Evolutionary conservation across 495 filamentous ascomycete species (phyloP).

Genomic region (Lasiosphaeria hispida): DNA sequence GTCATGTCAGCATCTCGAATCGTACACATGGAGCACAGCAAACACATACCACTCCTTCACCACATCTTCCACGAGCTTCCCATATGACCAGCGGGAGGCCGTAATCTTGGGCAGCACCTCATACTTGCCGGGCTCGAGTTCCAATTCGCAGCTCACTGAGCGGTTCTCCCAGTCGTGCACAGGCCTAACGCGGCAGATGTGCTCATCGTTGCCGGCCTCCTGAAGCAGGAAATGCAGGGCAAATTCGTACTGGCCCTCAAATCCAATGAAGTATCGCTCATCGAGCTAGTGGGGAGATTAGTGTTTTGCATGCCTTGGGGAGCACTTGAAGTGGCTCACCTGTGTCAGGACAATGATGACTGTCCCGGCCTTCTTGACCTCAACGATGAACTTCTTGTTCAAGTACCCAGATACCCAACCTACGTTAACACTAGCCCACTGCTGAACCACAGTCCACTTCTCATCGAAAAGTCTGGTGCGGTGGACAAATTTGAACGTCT

Average conservation of each 20-base stretch:
- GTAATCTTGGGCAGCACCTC: slow-evolving; percentile 71
- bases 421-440: slow-evolving; percentile 16
- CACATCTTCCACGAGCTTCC: slow-evolving; percentile 54
- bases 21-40: background rate
- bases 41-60: slow-evolving; percentile 44
- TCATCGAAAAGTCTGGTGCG: slow-evolving; percentile 71
- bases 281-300: slow-evolving; percentile 44
- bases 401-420: slow-evolving; percentile 67
- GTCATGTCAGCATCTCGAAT: background rate
- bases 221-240: slow-evolving; percentile 69
- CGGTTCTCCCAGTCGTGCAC: slow-evolving; percentile 56
- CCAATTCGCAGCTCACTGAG: slow-evolving; percentile 68
- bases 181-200: slow-evolving; percentile 65
- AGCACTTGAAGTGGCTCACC: slow-evolving; percentile 9
- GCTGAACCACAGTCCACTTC: slow-evolving; percentile 62
- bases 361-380: slow-evolving; percentile 56
- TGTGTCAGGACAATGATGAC: slow-evolving; percentile 70
- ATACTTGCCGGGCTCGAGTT: slow-evolving; percentile 70
- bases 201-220: slow-evolving; percentile 65
- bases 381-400: slow-evolving; percentile 67
- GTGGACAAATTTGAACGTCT: slow-evolving; percentile 67
- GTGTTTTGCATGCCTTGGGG: too few relatives aligned
- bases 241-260: slow-evolving; percentile 68
- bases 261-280: slow-evolving; percentile 66
- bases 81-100: slow-evolving; percentile 47